Evolutionary conservation across 164 flowering plant genomes (phyloP), one percentile per base, ranked within the genome.

Genomic region (Amborella trichopoda): DNA sequence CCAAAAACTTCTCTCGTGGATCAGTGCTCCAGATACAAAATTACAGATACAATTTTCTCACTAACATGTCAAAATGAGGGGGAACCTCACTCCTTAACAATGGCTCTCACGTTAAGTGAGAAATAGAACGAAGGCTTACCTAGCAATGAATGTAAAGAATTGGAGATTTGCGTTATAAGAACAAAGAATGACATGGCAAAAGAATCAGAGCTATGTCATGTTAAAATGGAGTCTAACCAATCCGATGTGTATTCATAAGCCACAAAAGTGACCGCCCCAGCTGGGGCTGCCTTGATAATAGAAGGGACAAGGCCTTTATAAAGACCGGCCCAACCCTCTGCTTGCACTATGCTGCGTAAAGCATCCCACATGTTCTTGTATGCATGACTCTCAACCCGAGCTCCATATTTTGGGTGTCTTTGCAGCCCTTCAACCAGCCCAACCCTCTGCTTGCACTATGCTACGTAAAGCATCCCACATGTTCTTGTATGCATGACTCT

Each of bases 231-330:
- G 56, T 82, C 95, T 22, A 88, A 59, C 95, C 82, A 85, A 18
- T 85, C 79, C 12, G 91, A 77, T 14, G 80, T 59, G 58, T 51
- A 61, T 58, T 93, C 99, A 53, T 78, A 93, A 12, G 83, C 81
- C 24, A 93, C 91, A 68, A 93, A 93, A 23, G 99, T 93, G 24
- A 93, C 94, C 36, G 99, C 99, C 50, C 94, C 94, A 26, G 96
- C 91, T 24, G 96, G 96, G 44, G 99, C 96, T 52, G 99, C 94
- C 64, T 93, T 93, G 43, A 93, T 65, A 12, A 90, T 72, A 20
- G 99, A 88, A 1, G 99, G 99, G 9, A 79, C 61, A 40, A 93
- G 78, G 44, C 99, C 99, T 56, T 93, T 88, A 60, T 93, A 88
- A 22, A 93, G 83, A 33, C 96, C 98, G 33, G 71, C 67, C 80